phyloP scores from a whole-genome alignment of 768 basidiomycete species.

The Leucocoprinus leucothites region DNA sequence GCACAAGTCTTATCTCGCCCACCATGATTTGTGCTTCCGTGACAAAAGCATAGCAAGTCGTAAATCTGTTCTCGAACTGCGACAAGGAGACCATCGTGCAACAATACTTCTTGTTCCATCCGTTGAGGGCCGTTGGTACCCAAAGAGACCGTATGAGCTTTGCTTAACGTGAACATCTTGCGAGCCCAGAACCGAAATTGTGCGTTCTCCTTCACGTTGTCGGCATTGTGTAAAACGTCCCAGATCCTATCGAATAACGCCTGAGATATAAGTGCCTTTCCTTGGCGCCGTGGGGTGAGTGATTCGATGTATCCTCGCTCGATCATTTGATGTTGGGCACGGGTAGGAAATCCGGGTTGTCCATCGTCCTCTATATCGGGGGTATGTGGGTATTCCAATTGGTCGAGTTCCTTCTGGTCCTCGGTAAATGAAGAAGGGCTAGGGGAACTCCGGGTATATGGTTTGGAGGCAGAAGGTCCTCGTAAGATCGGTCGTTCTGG shows the following conservation, averaged over 20 bases:
- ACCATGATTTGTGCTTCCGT: conserved; percentile 61
- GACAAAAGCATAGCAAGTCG: conserved; percentile 72
- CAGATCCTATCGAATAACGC: conserved; percentile 70
- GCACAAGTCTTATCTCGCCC: conserved; percentile 79
- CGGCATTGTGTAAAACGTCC: conserved; percentile 58
- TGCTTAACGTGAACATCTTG: conserved; percentile 68
- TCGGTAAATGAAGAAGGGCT: conserved; percentile 16
- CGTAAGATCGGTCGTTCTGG: conserved; percentile 28
- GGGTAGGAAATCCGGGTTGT: conserved; percentile 56
- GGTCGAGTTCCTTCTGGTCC: conserved; percentile 8
- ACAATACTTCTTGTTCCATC: conserved; percentile 41
- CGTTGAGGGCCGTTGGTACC: conserved; percentile 18
- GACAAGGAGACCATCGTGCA: conserved; percentile 72
- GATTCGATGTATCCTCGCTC: conserved; percentile 55
- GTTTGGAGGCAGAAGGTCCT: conserved; percentile 28
- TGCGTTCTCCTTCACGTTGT: conserved; percentile 44
- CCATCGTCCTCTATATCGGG: conserved; percentile 9
- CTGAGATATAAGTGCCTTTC: conserved; percentile 74
- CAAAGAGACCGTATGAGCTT: conserved; percentile 25
- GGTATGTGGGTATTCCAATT: conserved; percentile 2
- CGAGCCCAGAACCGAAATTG: conserved; percentile 84
- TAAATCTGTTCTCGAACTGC: conserved; percentile 79
- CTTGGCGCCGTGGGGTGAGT: conserved; percentile 50
- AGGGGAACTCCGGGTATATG: conserved; percentile 27
- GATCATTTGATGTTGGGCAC: conserved; percentile 55